Percentiles rank a stretch among this genome's conserved stretches.
These are phyloP conservation scores for Suhomyces taliae DNA, from an alignment of 1,139 yeast genomes.

Conservation along the genomic window DNA sequence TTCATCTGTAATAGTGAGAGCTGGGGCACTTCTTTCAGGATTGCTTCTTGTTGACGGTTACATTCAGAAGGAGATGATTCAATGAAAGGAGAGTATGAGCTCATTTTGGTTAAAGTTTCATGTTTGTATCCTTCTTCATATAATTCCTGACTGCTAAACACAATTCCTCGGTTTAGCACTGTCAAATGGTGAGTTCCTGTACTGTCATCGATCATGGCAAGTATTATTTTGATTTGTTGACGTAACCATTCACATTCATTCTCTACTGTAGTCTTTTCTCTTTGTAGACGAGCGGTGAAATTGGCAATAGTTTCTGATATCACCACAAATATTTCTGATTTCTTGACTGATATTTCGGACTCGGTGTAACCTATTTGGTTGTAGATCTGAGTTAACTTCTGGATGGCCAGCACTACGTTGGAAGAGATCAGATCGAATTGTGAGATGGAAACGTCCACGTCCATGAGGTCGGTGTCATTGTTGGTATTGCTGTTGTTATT, in stretches of 20 bases:
- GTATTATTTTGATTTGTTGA: conserved; percentile 42
- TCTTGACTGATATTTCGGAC: conserved; percentile 35
- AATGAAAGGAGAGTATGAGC: conserved; percentile 31
- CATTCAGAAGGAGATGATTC: conserved; percentile 7
- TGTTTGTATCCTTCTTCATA: conserved; percentile 38
- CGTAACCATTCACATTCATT: conserved; percentile 51
- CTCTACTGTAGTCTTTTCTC: conserved; percentile 41
- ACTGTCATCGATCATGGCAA: conserved; percentile 43
- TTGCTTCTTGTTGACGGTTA: conserved; percentile 24
- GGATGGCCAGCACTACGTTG: conserved; percentile 33
- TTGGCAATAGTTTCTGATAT: conserved; percentile 42
- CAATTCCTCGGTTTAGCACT: conserved; percentile 32
- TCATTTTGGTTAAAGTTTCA: conserved; percentile 22
- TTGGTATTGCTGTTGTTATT: neutral
- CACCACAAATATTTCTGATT: conserved; percentile 39
- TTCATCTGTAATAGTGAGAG: conserved; percentile 35
- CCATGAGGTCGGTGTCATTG: neutral
- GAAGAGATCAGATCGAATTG: conserved; percentile 9
- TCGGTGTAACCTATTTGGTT: conserved; percentile 40
- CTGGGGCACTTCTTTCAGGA: conserved; percentile 28
- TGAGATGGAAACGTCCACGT: neutral
- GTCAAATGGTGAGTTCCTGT: conserved; percentile 30
- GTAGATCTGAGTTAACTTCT: conserved; percentile 35
- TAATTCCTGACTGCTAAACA: conserved; percentile 22
- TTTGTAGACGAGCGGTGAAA: conserved; percentile 32